Evolutionary conservation across 306 rosid genomes (phyloP).

Genomic region (Vigna hirtella): DNA sequence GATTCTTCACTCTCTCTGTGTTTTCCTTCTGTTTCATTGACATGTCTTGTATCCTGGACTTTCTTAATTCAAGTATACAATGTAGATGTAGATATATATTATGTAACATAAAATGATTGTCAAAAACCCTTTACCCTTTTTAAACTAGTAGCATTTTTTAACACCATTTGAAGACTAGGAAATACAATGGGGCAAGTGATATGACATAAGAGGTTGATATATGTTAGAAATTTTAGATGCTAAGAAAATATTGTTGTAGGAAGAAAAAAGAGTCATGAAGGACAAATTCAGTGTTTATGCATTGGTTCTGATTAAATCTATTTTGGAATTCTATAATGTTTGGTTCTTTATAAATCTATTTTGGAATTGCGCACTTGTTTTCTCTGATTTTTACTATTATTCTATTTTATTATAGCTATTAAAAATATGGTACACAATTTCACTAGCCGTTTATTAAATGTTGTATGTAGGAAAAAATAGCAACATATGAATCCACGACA

Average conservation of each 20-base stretch:
- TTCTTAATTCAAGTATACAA: neutral
- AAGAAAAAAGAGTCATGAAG: neutral
- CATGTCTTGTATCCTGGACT: neutral
- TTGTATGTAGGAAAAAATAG: no score
- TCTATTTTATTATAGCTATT: no score
- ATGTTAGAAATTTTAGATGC: neutral
- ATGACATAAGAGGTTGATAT: neutral
- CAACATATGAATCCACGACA: no score
- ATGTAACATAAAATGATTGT: neutral
- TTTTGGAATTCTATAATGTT: no score
- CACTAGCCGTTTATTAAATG: no score
- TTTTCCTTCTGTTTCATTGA: neutral
- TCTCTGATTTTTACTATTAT: no score
- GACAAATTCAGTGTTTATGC: neutral
- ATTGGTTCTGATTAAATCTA: no score
- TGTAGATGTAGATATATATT: neutral
- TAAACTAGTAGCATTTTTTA: neutral
- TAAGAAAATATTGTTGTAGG: neutral
- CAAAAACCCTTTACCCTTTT: neutral
- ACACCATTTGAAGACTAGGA: neutral
- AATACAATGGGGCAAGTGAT: neutral
- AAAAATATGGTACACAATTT: no score
- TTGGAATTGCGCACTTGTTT: no score
- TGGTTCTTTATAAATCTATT: no score
- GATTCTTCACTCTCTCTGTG: neutral